phyloP scores from a whole-genome alignment of 169 alveolate genomes.

The Plasmodium billcollinsi region DNA sequence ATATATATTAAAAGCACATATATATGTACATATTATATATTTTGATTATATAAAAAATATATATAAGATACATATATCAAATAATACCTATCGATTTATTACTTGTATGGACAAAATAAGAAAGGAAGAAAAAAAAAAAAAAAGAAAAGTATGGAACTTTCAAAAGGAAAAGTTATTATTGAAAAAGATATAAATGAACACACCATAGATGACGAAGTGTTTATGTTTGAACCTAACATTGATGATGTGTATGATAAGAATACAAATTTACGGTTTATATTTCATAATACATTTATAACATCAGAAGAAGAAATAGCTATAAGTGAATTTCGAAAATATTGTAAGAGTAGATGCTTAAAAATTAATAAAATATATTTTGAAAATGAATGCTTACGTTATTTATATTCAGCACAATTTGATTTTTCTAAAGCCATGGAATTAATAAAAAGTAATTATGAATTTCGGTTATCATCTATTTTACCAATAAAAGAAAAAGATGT shows the following conservation, averaged over 20 bases:
- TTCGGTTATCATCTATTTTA: constrained; percentile 72
- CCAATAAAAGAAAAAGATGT: constrained; percentile 81
- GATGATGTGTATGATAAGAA: constrained; percentile 74
- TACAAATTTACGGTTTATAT: constrained; percentile 71
- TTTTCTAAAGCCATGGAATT: constrained; percentile 73
- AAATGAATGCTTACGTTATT: constrained; percentile 78
- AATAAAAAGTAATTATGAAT: constrained; percentile 77
- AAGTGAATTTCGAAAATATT: constrained; percentile 77
- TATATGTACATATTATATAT: no score
- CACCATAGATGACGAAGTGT: constrained; percentile 78
- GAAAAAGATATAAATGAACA: constrained; percentile 70
- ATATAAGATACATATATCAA: no score
- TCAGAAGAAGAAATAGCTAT: constrained; percentile 77
- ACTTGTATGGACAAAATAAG: no score
- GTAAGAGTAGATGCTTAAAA: constrained; percentile 65
- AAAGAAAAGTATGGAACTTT: constrained; percentile 39
- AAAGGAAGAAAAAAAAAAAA: no score
- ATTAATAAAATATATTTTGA: constrained; percentile 68
- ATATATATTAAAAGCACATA: no score
- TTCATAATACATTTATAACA: constrained; percentile 79
- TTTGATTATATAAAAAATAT: no score
- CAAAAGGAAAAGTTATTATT: constrained; percentile 60
- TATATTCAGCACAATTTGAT: constrained; percentile 81
- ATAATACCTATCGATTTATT: no score
- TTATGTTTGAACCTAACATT: constrained; percentile 76